Conservation (phyloP, 2,329 filamentous ascomycete genomes). For the Aureobasidium sp. region DNA sequence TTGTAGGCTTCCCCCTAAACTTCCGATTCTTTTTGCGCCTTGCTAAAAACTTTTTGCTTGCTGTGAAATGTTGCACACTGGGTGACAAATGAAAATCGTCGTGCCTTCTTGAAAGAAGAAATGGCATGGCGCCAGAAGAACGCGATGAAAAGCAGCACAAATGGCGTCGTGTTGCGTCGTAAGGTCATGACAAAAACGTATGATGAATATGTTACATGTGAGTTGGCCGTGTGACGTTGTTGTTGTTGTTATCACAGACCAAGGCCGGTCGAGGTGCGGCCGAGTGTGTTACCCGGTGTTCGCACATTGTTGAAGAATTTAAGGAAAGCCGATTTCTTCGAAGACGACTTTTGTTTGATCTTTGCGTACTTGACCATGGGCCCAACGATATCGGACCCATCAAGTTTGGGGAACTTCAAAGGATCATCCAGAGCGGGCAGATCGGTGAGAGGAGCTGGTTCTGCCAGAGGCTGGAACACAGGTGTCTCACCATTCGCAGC, state of each 20-base stretch:
- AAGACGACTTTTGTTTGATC: slow-evolving; percentile 22
- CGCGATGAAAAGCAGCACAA: neutral
- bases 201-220: slow-evolving; percentile 9
- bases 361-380: slow-evolving; percentile 60
- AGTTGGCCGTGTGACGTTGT: neutral
- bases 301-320: slow-evolving; percentile 26
- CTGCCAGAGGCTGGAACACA: slow-evolving; percentile 30
- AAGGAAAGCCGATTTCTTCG: slow-evolving; percentile 24
- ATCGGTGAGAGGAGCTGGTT: slow-evolving; percentile 47
- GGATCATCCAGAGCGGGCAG: slow-evolving; percentile 63
- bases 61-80: neutral
- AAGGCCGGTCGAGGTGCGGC: slow-evolving; percentile 1
- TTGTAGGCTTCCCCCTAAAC: neutral
- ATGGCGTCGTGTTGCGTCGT: slow-evolving; percentile 9
- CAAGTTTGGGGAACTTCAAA: slow-evolving; percentile 80
- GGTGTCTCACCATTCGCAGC: slow-evolving; percentile 31
- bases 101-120: neutral
- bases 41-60: neutral
- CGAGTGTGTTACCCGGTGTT: slow-evolving; percentile 8
- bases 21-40: slow-evolving; percentile 1
- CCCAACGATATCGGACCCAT: slow-evolving; percentile 87
- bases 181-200: slow-evolving; percentile 10
- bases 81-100: slow-evolving; percentile 11
- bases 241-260: slow-evolving; percentile 1
- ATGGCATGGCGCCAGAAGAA: neutral